These are phyloP conservation scores for Tylopilus sp. DNA, from an alignment of 1,284 basidiomycete species.

Conservation along the genomic window DNA sequence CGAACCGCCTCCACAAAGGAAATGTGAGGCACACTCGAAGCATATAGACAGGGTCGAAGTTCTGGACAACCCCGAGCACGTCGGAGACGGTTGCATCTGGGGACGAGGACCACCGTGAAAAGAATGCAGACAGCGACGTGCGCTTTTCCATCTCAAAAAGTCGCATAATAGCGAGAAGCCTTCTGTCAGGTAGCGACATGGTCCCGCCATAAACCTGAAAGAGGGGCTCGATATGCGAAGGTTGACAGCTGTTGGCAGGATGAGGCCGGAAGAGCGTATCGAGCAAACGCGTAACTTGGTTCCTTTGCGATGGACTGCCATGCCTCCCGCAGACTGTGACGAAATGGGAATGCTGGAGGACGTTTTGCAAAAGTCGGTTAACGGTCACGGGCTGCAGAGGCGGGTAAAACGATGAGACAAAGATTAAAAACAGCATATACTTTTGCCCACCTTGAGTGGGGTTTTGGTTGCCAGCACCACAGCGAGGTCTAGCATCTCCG, in stretches of 20 bases:
- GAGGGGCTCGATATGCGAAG: constrained; percentile 75
- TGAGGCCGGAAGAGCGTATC: constrained; percentile 69
- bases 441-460: constrained; percentile 55
- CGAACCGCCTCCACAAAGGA: constrained; percentile 55
- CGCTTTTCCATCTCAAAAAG: constrained; percentile 76
- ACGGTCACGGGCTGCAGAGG: constrained; percentile 49
- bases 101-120: constrained; percentile 59
- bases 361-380: constrained; percentile 61
- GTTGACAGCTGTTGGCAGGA: constrained; percentile 78
- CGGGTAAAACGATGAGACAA: neutral
- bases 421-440: neutral
- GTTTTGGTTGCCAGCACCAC: constrained; percentile 41
- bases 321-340: constrained; percentile 38
- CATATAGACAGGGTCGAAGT: constrained; percentile 65
- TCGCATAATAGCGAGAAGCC: constrained; percentile 69
- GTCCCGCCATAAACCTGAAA: constrained; percentile 73
- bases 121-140: constrained; percentile 57
- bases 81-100: constrained; percentile 41
- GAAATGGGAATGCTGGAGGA: constrained; percentile 61
- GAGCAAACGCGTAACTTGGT: constrained; percentile 53
- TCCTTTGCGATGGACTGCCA: constrained; percentile 32
- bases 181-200: constrained; percentile 57
- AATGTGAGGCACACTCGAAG: constrained; percentile 74
- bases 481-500: constrained; percentile 47
- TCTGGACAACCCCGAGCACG: constrained; percentile 63